Evolutionary conservation across 768 basidiomycete genomes (phyloP).

Genomic region (Leucosporidium creatinivorum): DNA sequence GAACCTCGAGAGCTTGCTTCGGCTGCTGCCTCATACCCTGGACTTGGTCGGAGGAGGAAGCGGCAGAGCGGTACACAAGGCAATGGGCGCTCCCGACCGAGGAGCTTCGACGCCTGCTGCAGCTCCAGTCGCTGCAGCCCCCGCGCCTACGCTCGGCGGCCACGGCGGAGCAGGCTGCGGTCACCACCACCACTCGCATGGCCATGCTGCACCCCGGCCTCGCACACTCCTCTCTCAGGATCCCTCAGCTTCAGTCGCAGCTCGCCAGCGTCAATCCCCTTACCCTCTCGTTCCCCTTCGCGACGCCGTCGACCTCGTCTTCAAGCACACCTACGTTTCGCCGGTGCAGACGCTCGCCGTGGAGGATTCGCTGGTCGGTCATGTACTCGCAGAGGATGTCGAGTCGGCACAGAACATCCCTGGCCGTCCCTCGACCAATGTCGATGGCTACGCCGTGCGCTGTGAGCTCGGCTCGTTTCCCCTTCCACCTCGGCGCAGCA

Average conservation of each 20-base stretch:
- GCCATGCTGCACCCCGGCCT: conserved; percentile 50
- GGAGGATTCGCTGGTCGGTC: conserved; percentile 53
- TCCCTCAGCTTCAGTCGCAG: conserved; percentile 49
- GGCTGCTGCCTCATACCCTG: conserved; percentile 62
- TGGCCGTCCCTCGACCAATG: conserved; percentile 61
- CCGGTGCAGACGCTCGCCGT: conserved; percentile 39
- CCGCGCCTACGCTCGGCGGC: neutral
- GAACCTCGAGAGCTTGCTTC: conserved; percentile 58
- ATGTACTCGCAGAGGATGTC: conserved; percentile 69
- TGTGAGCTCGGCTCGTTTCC: conserved; percentile 46
- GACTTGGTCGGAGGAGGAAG: conserved; percentile 49
- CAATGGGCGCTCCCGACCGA: conserved; percentile 4
- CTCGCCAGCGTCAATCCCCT: conserved; percentile 67
- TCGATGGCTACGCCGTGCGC: conserved; percentile 78
- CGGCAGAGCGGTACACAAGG: conserved; percentile 12
- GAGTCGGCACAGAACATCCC: conserved; percentile 61
- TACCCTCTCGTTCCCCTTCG: conserved; percentile 64
- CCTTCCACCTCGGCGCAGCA: neutral
- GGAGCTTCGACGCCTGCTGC: no score
- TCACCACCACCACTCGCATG: conserved; percentile 30
- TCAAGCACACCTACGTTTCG: conserved; percentile 43
- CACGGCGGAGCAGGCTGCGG: neutral
- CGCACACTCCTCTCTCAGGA: conserved; percentile 60
- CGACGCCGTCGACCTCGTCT: conserved; percentile 56
- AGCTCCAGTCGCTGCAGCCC: neutral